A percentile compares a stretch with the other conserved stretches of the same genome.
phyloP scores from a whole-genome alignment of 495 filamentous ascomycete genomes.

The Aspergillus ostianus region DNA sequence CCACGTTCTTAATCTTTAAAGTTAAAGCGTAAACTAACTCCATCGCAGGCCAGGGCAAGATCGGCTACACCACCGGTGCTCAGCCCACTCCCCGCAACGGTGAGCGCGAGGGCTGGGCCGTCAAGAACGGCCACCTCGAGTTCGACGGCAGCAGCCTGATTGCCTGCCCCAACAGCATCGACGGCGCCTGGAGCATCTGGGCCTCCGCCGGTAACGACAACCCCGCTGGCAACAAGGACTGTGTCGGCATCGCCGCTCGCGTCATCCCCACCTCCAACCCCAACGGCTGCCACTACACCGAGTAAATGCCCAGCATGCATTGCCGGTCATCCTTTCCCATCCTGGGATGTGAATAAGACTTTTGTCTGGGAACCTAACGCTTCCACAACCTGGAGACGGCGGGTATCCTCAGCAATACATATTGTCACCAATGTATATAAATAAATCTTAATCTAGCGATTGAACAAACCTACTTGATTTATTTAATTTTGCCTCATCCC shows the following conservation, averaged over 20 bases:
- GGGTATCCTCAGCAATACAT: not conserved
- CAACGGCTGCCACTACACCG: slow-evolving; percentile 59
- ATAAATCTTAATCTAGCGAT: not conserved
- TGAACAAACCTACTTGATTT: not conserved
- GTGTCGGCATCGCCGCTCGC: slow-evolving; percentile 40
- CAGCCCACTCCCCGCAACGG: slow-evolving; percentile 34
- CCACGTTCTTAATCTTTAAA: not conserved
- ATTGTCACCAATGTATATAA: not conserved
- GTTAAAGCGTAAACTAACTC: slow-evolving; percentile 13
- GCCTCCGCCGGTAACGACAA: slow-evolving; percentile 36
- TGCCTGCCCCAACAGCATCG: slow-evolving; percentile 50
- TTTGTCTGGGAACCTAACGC: not conserved
- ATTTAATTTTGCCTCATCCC: no score
- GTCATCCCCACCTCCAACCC: slow-evolving; percentile 29
- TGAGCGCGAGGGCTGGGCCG: slow-evolving; percentile 44
- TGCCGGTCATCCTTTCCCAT: not conserved
- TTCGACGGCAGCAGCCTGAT: slow-evolving; percentile 43
- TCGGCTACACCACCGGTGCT: slow-evolving; percentile 48
- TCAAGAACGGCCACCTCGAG: slow-evolving; percentile 40
- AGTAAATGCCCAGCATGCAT: slow-evolving; percentile 16
- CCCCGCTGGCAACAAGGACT: slow-evolving; percentile 45
- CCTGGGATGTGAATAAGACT: not conserved
- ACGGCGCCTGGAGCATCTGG: slow-evolving; percentile 50
- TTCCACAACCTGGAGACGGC: no score
- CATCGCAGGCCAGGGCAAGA: slow-evolving; percentile 43